Evolutionary conservation across 805 yeast genomes (phyloP), one percentile per base, ranked within the genome.

Genomic region (Cyberlindnera xishuangbannaensis): DNA sequence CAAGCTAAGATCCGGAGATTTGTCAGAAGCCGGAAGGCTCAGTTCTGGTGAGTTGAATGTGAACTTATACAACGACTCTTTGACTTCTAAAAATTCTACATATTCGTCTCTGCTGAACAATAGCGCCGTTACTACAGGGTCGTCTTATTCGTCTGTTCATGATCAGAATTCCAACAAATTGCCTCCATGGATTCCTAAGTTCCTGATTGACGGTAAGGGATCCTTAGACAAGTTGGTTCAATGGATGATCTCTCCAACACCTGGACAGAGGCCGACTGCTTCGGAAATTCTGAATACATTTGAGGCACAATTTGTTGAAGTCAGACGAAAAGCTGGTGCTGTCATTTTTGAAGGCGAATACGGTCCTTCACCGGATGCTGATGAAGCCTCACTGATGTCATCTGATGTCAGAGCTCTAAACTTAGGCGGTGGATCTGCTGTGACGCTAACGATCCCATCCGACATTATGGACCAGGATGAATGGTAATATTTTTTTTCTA

Each of bases 301-400:
- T 29, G 97, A 92, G 55, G 77, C 92, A 41, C 67, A 71, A 28
- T 71, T 78, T 38, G 88, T 92, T 25, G 95, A 88, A 44, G 60
- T 69, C 34, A 70, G 90, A 40, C 69, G 96, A 33, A 83, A 82
- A 53, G 84, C 95, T 6, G 96, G 97, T 5, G 96, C 97, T 4
- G 82, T 88, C 2, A 83, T 92, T 42, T 92, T 80, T 50, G 98
- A 90, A 61, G 97, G 97, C 14, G 97, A 92, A 45, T 87, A 72
- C 55, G 98, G 97, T 0, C 95, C 97, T 2, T 64, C 65, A 39
- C 79, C 83, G 0, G 75, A 68, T 27, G 52, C 36, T 3, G 60
- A 58, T 18, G 61, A 55, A 27, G 55, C 47, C 4, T 25, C 28
- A 3, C 16, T 40, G 18, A 50, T 51, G 53, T 22, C 40, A 17